Evolutionary conservation across 2,329 filamentous ascomycete species (phyloP).

Genomic region (Coleophoma eucalyptorum): DNA sequence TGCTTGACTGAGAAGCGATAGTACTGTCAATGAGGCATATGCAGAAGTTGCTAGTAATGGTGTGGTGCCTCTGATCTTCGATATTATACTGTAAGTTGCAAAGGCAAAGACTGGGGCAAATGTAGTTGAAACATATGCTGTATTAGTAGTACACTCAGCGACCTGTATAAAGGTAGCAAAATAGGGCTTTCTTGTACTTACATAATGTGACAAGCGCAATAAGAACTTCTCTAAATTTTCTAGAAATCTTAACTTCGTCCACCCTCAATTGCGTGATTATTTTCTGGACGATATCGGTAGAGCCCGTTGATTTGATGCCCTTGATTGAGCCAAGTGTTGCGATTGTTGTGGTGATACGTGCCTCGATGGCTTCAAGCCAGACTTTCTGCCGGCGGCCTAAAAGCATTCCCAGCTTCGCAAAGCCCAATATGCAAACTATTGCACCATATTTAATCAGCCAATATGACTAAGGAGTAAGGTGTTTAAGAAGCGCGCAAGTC

Average conservation of each 20-base stretch:
- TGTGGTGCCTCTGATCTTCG: constrained; percentile 6
- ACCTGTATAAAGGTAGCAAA: not conserved
- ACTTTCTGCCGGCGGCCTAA: not conserved
- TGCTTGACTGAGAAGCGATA: constrained; percentile 1
- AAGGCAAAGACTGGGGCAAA: constrained; percentile 1
- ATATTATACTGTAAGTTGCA: not conserved
- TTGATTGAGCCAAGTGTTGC: constrained; percentile 4
- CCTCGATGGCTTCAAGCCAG: constrained; percentile 8
- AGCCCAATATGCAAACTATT: not conserved
- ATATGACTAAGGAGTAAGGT: not conserved
- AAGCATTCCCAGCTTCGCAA: constrained; percentile 1
- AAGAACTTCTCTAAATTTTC: constrained; percentile 35
- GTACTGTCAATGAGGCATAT: constrained; percentile 1
- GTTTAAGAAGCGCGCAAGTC: not conserved
- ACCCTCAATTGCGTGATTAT: constrained; percentile 6
- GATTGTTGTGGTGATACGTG: constrained; percentile 2
- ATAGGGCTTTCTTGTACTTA: not conserved
- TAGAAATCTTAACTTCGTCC: constrained; percentile 32
- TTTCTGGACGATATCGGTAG: constrained; percentile 2
- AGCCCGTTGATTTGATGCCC: constrained; percentile 4
- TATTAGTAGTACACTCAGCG: not conserved
- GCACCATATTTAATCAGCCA: not conserved
- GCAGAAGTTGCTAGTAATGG: constrained; percentile 1
- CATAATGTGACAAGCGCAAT: constrained; percentile 1
- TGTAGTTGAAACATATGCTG: constrained; percentile 1